Evolutionary conservation across 2,329 filamentous ascomycete species (phyloP), one percentile per base, ranked within the genome.

Genomic region (Scedosporium aurantiacum): DNA sequence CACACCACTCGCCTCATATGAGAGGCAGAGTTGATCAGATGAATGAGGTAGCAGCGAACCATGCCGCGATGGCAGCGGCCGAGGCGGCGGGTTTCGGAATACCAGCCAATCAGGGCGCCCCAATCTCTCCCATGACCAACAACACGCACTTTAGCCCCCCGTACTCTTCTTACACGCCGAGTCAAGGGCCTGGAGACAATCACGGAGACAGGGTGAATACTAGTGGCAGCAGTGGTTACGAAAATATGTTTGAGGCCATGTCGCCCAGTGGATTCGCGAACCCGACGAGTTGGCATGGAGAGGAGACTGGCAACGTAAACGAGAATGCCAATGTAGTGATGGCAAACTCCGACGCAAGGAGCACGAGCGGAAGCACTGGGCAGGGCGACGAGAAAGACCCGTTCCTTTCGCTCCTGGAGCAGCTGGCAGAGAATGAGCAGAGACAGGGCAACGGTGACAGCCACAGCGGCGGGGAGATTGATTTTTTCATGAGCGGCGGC

Each of bases 401-500:
- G 0, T 94, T 95, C 69, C 73, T 94, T 47, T 89, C 83, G 64
- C 74, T 94, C 50, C 75, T 94, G 41, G 90, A 94, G 70, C 89
- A 94, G 73, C 78, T 94, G 63, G 90, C 89, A 0, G 89, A 94
- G 72, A 91, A 90, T 67, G 89, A 93, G 72, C 82, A 88, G 60
- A 70, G 79, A 50, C 78, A 82, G 59, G 88, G 86, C 0, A 82
- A 85, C 8, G 87, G 87, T 37, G 54, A 32, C 12, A 37, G n/a
- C 23, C 54, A 57, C 7, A n/a, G 23, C 6, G 54, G 54, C 12
- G 54, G 32, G 16, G 89, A 93, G 69, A 75, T 94, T 67, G 89
- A 93, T 70, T 92, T 90, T 73, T 92, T 92, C 68, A 74, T 92
- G 28, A 71, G 67, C 2, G 71, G 71, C 5, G 40, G 47, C 41